Evolutionary conservation across 129 eudicot species (phyloP).

Genomic region (Flaveria linearis): DNA sequence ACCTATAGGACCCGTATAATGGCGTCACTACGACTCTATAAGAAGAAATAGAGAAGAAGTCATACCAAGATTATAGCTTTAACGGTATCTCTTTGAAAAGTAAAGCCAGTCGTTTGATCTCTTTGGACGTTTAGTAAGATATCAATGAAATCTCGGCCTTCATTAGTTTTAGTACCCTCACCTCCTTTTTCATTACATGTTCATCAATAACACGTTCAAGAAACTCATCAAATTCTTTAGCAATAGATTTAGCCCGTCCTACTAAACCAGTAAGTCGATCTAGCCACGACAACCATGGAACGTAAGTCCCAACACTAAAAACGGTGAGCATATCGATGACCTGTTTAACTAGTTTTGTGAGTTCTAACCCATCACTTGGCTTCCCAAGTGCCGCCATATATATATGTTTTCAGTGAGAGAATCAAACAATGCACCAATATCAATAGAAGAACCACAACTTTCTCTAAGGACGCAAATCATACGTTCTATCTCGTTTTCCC

Average conservation of each 20-base stretch:
- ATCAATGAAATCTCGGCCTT: background rate
- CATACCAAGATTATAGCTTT: background rate
- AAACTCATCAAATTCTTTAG: constrained; percentile 8
- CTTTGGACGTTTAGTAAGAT: constrained; percentile 10
- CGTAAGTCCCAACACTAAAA: constrained; percentile 11
- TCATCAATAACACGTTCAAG: constrained; percentile 20
- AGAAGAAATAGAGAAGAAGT: background rate
- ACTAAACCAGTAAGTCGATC: constrained; percentile 8
- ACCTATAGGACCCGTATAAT: no score
- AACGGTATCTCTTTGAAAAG: background rate
- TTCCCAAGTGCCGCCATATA: constrained; percentile 16
- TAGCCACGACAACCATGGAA: constrained; percentile 24
- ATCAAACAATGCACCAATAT: constrained; percentile 9
- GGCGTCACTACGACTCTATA: no score
- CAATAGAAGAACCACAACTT: background rate
- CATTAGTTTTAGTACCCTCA: background rate
- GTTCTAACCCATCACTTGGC: constrained; percentile 13
- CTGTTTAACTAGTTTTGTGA: background rate
- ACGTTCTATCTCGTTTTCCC: constrained; percentile 5
- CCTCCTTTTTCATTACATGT: background rate
- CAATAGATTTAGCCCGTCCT: background rate
- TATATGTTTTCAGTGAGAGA: constrained; percentile 1
- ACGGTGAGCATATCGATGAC: background rate
- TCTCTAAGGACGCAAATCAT: constrained; percentile 4
- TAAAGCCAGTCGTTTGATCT: background rate